Evolutionary conservation across 2,329 filamentous ascomycete genomes (phyloP), one percentile per base, ranked within the genome.

Genomic region (Paecilomyces sp.): DNA sequence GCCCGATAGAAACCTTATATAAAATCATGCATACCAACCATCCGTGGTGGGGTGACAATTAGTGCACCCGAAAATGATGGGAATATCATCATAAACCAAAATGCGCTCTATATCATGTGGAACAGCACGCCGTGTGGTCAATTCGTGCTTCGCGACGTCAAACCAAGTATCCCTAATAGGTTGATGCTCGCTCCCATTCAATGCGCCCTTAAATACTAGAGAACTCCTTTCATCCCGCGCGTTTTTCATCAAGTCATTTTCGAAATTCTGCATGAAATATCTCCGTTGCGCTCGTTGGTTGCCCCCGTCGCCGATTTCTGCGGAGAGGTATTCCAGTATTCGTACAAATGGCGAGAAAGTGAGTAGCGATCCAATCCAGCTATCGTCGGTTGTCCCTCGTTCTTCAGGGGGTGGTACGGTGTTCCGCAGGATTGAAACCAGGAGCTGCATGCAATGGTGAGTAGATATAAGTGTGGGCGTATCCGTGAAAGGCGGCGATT

Each of bases 221-320:
- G 70, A 70, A 47, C 73, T 71, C 65, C 74, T 72, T 52, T 72
- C 71, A 58, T 76, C 74, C 57, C 73, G 75, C 61, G 71, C 69
- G 59, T 74, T 68, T 31, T 62, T 61, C 51, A 65, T 72, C 63
- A 72, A 72, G 59, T 77, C 75, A n/a, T 68, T 65, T 56, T 76
- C 68, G 58, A 77, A 77, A 54, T 76, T 77, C 54, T 70, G 67
- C 75, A 77, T 78, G 60, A 78, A 78, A 33, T 75, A 72, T 62
- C 71, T 77, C 28, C 75, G 71, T 61, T 77, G 73, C 60, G 69
- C 64, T 24, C 75, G 70, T 60, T 75, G 74, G 58, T 69, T 76
- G 30, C 72, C 70, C 3, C 75, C 74, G 36, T 76, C 73, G 5
- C 75, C 75, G 33, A 77, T 77, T 58, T 77, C 76, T 0, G 76